phyloP scores from a whole-genome alignment of 306 rosid genomes.

The Dicorynia guianensis region DNA sequence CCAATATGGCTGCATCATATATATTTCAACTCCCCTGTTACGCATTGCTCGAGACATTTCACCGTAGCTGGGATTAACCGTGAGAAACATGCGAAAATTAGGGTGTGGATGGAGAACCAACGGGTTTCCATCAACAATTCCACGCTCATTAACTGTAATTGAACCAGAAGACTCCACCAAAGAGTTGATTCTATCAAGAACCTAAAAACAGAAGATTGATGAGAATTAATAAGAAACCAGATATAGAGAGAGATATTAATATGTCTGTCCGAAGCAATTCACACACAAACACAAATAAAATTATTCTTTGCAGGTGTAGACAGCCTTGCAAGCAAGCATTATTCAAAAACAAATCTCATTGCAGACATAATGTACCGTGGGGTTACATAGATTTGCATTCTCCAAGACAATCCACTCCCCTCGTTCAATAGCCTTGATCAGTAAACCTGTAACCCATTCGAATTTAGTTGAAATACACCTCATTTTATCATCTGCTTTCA shows the following conservation, averaged over 20 bases:
- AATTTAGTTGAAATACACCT: slow-evolving; percentile 68
- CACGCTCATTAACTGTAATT: slow-evolving; percentile 85
- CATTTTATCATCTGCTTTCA: slow-evolving; percentile 61
- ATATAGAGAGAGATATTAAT: neutral
- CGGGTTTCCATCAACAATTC: slow-evolving; percentile 82
- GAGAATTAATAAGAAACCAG: neutral
- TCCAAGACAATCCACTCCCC: slow-evolving; percentile 97
- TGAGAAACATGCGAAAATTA: slow-evolving; percentile 90
- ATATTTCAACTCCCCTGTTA: slow-evolving; percentile 95
- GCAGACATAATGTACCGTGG: slow-evolving; percentile 67
- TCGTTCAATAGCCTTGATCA: slow-evolving; percentile 84
- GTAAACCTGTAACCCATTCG: slow-evolving; percentile 86
- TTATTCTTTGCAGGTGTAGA: neutral
- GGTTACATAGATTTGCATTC: slow-evolving; percentile 94
- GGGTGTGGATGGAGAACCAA: slow-evolving; percentile 79
- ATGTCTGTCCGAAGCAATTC: neutral
- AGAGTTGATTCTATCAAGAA: slow-evolving; percentile 96
- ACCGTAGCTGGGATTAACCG: slow-evolving; percentile 82
- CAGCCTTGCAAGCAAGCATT: slow-evolving; percentile 21
- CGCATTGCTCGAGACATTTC: slow-evolving; percentile 98
- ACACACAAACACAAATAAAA: slow-evolving; percentile 24
- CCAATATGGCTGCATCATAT: slow-evolving; percentile 85
- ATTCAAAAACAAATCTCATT: neutral
- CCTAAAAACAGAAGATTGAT: slow-evolving; percentile 53
- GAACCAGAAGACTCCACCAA: slow-evolving; percentile 91